Evolutionary conservation across 768 basidiomycete species (phyloP).

Genomic region (Mycena epipterygia): DNA sequence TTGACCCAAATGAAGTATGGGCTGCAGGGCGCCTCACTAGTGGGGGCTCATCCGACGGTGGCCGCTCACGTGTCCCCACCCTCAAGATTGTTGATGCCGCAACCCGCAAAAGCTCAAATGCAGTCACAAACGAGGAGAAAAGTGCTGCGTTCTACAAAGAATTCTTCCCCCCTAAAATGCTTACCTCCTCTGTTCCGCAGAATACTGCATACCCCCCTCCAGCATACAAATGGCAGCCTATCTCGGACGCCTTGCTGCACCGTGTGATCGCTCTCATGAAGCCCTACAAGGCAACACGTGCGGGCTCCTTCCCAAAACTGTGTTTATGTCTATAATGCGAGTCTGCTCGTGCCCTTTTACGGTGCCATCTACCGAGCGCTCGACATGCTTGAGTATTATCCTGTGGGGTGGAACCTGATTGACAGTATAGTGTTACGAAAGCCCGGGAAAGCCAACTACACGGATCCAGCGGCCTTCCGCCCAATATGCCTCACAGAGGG

Average conservation of each 20-base stretch:
- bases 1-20: no score
- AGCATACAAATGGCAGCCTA: conserved; percentile 24
- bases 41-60: conserved; percentile 46
- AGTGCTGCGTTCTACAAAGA: conserved; percentile 32
- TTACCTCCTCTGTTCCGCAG: neutral
- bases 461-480: conserved; percentile 46
- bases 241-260: conserved; percentile 46
- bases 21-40: no score
- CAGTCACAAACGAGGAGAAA: conserved; percentile 43
- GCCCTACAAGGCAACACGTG: conserved; percentile 50
- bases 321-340: conserved; percentile 43
- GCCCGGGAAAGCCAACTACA: conserved; percentile 57
- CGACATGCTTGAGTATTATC: conserved; percentile 39
- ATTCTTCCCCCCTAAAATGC: conserved; percentile 46
- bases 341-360: conserved; percentile 43
- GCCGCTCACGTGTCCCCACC: conserved; percentile 42
- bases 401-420: conserved; percentile 38
- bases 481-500: conserved; percentile 53
- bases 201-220: conserved; percentile 43
- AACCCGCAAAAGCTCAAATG: neutral
- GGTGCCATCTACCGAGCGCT: conserved; percentile 45
- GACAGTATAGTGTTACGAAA: conserved; percentile 44
- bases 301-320: conserved; percentile 45
- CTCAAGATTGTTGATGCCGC: conserved; percentile 19
- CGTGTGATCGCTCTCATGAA: conserved; percentile 42